phyloP scores from a whole-genome alignment of 1,139 yeast genomes.

The Kodamaea sp. region DNA sequence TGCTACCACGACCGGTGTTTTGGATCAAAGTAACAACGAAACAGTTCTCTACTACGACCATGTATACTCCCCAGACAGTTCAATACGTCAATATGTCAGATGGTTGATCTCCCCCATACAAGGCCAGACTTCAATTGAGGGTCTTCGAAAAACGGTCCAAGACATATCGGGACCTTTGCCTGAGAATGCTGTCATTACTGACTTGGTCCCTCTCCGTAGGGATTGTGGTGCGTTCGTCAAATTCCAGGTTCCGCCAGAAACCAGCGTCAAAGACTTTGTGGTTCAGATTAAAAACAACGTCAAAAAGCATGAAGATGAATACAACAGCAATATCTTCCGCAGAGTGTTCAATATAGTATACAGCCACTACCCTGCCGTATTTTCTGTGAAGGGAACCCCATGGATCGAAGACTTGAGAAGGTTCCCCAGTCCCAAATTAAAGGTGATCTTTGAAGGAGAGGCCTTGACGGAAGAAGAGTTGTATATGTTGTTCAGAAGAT shows the following conservation, averaged over 20 bases:
- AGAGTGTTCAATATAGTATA: conserved; percentile 17
- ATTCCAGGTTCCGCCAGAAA: conserved; percentile 57
- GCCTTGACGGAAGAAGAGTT: conserved; percentile 80
- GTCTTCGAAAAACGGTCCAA: conserved; percentile 24
- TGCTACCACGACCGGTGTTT: conserved; percentile 46
- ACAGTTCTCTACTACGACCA: conserved; percentile 42
- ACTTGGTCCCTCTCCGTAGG: conserved; percentile 66
- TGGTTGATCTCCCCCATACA: conserved; percentile 21
- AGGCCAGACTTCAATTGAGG: conserved; percentile 12
- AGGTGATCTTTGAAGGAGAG: conserved; percentile 72
- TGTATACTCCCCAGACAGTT: conserved; percentile 22
- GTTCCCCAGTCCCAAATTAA: conserved; percentile 62
- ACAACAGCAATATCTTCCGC: conserved; percentile 32
- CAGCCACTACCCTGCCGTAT: conserved; percentile 45
- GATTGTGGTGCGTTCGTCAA: conserved; percentile 96
- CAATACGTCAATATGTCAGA: conserved; percentile 22
- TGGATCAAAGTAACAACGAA: conserved; percentile 35
- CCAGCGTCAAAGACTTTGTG: conserved; percentile 52
- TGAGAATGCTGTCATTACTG: conserved; percentile 27
- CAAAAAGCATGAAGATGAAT: conserved; percentile 25
- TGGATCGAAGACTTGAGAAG: conserved; percentile 94
- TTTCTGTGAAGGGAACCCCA: conserved; percentile 85
- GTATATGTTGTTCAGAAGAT: conserved; percentile 79
- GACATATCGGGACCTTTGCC: conserved; percentile 36
- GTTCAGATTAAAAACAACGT: conserved; percentile 53